Base-by-base conservation (phyloP, 1,284 basidiomycete species). In the Irpex sp. region DNA sequence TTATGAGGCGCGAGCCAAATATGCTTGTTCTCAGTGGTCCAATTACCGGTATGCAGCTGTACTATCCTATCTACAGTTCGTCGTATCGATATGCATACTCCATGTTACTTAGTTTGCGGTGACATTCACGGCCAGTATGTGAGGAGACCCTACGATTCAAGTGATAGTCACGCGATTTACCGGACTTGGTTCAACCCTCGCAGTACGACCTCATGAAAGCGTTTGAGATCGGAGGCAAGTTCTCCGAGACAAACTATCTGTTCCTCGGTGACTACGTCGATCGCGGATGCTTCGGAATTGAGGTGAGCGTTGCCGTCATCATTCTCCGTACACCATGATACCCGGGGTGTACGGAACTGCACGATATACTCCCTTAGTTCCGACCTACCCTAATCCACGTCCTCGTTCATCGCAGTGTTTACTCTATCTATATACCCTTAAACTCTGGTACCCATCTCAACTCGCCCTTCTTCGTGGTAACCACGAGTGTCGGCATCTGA, bases 91-190 rank as follows among this genome's bases (percentile, higher is more conserved):
- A 47, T 31, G 31, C 26, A 31, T 51, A 15, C 17, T 40, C 56
- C 49, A 49, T 36, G 44, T 38, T 63, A 64, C 55, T 58, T 58
- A 96, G 95, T 98, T 66, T 96, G 94, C 73, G 96, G 96, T 58
- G 97, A 99, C 79, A 96, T 98, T 61, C 97, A 99, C 75, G 97
- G 97, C 7, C 97, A 99, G 91, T 99, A 96, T 78, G 94, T 97
- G 78, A 78, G 93, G 79, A 66, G 34, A 52, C 31, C 36, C 51
- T 15, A 52, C 38, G 15, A 37, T 40, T 36, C 34, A 56, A n/a
- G 37, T 52, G 13, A 19, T 34, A 17, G 40, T 13, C 54, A 57
- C 54, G 19, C 54, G 54, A 21, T 36, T 61, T 6, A 58, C 13
- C 44, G 67, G 44, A 68, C 66, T 61, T 64, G 63, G 15, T 58